Evolutionary conservation across 176 grass and related monocot genomes (phyloP).

Genomic region (Cenchrus purpureus): DNA sequence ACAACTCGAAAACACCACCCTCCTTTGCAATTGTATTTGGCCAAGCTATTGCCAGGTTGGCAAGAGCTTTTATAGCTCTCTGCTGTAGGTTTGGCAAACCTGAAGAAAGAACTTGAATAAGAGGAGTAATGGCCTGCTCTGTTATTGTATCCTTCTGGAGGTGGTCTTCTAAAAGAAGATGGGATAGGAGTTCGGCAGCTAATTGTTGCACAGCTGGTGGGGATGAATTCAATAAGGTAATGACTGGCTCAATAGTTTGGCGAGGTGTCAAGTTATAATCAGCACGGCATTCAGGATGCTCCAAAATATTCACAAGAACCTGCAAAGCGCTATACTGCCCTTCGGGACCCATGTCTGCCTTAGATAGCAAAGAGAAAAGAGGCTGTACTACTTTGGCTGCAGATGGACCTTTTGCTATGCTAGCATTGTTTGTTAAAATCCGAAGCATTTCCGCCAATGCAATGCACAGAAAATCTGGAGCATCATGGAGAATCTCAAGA

Average conservation of each 20-base stretch:
- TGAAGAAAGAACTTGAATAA: slow-evolving; percentile 95
- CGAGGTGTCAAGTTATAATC: slow-evolving; percentile 87
- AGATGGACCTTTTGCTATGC: slow-evolving; percentile 94
- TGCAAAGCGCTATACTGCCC: slow-evolving; percentile 97
- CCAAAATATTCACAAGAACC: slow-evolving; percentile 99
- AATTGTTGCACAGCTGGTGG: slow-evolving; percentile 94
- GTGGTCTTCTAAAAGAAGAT: slow-evolving; percentile 97
- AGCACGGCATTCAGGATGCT: slow-evolving; percentile 90
- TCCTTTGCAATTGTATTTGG: slow-evolving; percentile 99
- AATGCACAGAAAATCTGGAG: slow-evolving; percentile 93
- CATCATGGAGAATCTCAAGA: slow-evolving; percentile 92
- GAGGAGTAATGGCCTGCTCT: slow-evolving; percentile 86
- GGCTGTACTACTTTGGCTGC: slow-evolving; percentile 94
- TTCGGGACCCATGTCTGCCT: slow-evolving; percentile 78
- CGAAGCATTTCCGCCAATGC: slow-evolving; percentile 93
- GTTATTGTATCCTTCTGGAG: slow-evolving; percentile 89
- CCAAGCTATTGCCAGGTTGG: slow-evolving; percentile 89
- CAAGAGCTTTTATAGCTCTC: slow-evolving; percentile 96
- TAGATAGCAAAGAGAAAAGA: slow-evolving; percentile 90
- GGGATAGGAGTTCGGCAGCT: slow-evolving; percentile 90
- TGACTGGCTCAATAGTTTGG: slow-evolving; percentile 87
- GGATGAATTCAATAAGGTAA: slow-evolving; percentile 82
- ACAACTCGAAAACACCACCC: slow-evolving; percentile 95
- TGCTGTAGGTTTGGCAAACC: slow-evolving; percentile 87
- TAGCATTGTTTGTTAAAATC: slow-evolving; percentile 98